phyloP scores from a whole-genome alignment of 805 yeast genomes.

The Suhomyces tanzawaensis region DNA sequence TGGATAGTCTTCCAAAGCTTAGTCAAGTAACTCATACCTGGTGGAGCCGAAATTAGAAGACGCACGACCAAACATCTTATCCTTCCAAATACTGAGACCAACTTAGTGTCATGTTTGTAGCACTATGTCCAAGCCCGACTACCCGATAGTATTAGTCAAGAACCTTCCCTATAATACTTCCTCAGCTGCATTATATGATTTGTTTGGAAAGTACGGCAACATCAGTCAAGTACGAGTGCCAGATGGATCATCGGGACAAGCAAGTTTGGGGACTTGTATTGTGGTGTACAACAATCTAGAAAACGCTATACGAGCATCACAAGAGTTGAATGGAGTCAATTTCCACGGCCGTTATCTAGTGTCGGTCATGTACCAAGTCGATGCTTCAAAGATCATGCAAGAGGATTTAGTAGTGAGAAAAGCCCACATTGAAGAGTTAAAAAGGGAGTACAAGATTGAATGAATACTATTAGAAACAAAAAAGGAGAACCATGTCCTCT shows the following conservation, averaged over 20 bases:
- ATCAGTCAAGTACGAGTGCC: constrained; percentile 51
- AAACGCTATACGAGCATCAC: constrained; percentile 50
- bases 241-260: constrained; percentile 9
- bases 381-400: constrained; percentile 26
- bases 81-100: too few relatives aligned
- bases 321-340: constrained; percentile 59
- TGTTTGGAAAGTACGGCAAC: constrained; percentile 55
- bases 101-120: too few relatives aligned
- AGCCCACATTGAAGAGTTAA: constrained; percentile 27
- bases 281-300: constrained; percentile 50
- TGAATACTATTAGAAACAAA: background rate
- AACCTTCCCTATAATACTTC: constrained; percentile 55
- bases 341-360: constrained; percentile 59
- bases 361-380: constrained; percentile 47
- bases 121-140: constrained; percentile 21
- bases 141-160: constrained; percentile 51
- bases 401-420: constrained; percentile 24
- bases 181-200: constrained; percentile 45
- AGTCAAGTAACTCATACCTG: too few relatives aligned
- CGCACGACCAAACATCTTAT: too few relatives aligned
- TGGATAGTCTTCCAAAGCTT: too few relatives aligned
- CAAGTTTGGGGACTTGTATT: constrained; percentile 44
- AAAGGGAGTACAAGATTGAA: constrained; percentile 9
- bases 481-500: too few relatives aligned
- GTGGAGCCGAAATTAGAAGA: too few relatives aligned